Base-by-base conservation (phyloP, 1,284 basidiomycete species). In the Moesziomyces parantarcticus region DNA sequence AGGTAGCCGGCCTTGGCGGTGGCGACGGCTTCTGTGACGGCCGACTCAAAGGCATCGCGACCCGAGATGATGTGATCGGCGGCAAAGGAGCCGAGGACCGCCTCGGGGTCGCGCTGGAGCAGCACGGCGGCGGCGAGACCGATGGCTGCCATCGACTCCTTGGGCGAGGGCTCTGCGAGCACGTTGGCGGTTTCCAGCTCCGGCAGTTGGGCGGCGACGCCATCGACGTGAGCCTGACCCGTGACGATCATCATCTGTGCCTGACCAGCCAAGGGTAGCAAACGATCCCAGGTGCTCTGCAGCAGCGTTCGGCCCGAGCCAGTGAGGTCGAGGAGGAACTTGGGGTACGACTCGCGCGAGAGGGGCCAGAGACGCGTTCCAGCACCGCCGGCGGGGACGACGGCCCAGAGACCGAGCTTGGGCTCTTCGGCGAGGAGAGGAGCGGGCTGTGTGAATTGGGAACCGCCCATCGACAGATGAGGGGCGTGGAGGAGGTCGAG, bases 31-130 rank as follows among this genome's bases (percentile, higher is more conserved):
- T 83, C 82, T 13, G 71, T 77, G 22, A 83, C 82, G 10, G 82
- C 77, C 16, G 68, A 63, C 57, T 83, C 81, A 52, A 83, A 83
- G 4, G 79, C 82, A 36, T 83, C 82, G 18, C 79, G 65, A 60
- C 82, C 82, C 9, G 71, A 76, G 55, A 83, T 80, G 57, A 83
- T 83, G 67, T 83, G 82, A 50, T 83, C 82, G 14, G 82, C 82
- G 10, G 82, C 82, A 53, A 83, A 83, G 14, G 78, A 80, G 60
- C 82, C 82, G 18, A 83, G 61, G 0, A 83, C 82, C 5, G 82
- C 82, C 22, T 83, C 75, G 0, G 82, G 80, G 41, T 83, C 79
- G 14, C 82, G 69, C 36, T 72, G 65, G 43, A 71, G 42, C 23
- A 83, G 68, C 10, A 83, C 82, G 5, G 82, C 80, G 16, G 82